Evolutionary conservation across 83 land plant genomes (phyloP), one percentile per base, ranked within the genome.

Genomic region (Thuja plicata): DNA sequence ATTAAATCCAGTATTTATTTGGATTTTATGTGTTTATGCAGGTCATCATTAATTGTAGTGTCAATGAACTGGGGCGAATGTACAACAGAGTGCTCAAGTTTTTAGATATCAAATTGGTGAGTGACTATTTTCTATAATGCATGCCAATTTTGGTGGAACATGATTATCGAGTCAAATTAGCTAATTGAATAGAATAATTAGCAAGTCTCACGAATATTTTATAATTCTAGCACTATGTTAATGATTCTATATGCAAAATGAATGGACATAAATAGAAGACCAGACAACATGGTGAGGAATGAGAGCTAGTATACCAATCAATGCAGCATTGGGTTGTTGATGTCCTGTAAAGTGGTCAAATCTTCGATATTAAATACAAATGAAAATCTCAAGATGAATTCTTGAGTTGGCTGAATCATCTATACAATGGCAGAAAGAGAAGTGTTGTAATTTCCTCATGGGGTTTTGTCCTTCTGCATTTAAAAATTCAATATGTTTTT

Each of bases 51-150:
- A 79, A 79, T 21, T 79, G 83, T 40, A 43, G 41, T 19, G 83
- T 79, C 27, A 34, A 30, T 40, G 83, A 79, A 79, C n/a, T 40
- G 83, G 83, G 83, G 83, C 83, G 83, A 19, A 79, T 79, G 83
- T 79, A 79, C 83, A 79, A 79, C 17, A 79, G 83, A 79, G 46
- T 79, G 21, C 27, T 79, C n/a, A 40, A 79, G 83, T 79, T 38
- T 34, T 41, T 79, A 79, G 46, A 79, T 24, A 79, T 79, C 83
- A 79, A 79, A 79, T 40, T 79, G 83, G 83, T 40, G 45, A 79
- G 83, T 19, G 2, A 79, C 83, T 79, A 79, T 21, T 41, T 17
- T 79, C 43, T 38, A 17, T 41, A 79, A 79, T 79, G 46, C 21
- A 17, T 79, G 46, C 21, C 2, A 40, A 79, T 79, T 40, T 17